Evolutionary conservation across 1,284 basidiomycete species (phyloP), one percentile per base, ranked within the genome.

Genomic region (Tilletia caries): DNA sequence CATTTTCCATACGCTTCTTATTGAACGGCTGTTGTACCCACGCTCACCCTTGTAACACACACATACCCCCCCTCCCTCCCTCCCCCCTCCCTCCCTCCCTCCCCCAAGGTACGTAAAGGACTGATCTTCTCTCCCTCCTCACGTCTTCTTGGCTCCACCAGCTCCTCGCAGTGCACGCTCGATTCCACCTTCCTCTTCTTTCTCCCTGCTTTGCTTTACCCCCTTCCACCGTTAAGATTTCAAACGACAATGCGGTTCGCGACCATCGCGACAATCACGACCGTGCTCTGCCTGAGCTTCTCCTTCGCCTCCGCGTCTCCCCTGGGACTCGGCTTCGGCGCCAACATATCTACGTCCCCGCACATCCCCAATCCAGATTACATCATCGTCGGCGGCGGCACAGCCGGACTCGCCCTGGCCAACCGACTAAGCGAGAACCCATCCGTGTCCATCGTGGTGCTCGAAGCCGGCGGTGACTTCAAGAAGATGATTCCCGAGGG

Each of bases 401-500:
- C 76, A 0, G 69, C 74, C 1, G 78, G 78, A 12, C 70, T 79
- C 67, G 71, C 76, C 3, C 69, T 79, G 2, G 77, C 78, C 4
- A 67, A n/a, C 0, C 72, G 78, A n/a, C 73, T 79, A 1, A 72
- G 70, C 25, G 75, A 79, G 62, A 73, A 78, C 46, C 70, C 74
- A 46, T 41, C 20, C 27, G 70, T 75, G 25, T 76, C 74, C 2
- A 77, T 79, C 27, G 70, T 70, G 33, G 78, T 79, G 2, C 70
- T 79, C 25, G 77, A 79, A 64, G 77, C 77, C 0, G 77, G 77
- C 27, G 75, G 71, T 52, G 76, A 78, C 68, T 74, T 73, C 58
- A 66, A 58, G 15, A 69, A 64, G 23, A 68, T 65, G 48, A 62
- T 71, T 1, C 37, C 74, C 64, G 74, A 74, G 50, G 68, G 73